Conservation (phyloP, 345 rosid genomes). For the Eucalyptus marginata region DNA sequence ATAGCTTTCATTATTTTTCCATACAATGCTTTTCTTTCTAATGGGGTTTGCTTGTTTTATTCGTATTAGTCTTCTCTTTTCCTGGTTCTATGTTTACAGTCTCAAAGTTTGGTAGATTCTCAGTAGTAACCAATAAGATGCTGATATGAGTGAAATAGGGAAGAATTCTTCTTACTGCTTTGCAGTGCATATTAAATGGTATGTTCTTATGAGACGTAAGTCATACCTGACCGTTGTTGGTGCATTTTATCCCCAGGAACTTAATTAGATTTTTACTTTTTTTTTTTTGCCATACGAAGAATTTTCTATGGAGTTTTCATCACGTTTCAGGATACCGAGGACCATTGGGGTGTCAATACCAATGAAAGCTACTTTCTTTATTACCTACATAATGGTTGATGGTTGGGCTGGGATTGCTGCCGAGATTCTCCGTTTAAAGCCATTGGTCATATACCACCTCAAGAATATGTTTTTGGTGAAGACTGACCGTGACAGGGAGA, state of each 20-base stretch:
- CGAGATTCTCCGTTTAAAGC: slow-evolving; percentile 87
- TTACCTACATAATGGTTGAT: slow-evolving; percentile 94
- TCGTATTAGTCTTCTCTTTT: background rate
- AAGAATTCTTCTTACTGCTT: background rate
- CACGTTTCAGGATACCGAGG: slow-evolving; percentile 66
- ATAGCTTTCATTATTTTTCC: background rate
- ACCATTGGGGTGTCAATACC: slow-evolving; percentile 97
- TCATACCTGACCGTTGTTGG: background rate
- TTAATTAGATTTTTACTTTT: background rate
- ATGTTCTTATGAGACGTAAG: background rate
- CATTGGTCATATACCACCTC: slow-evolving; percentile 72
- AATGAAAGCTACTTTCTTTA: slow-evolving; percentile 93
- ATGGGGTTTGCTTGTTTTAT: background rate
- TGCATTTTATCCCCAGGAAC: background rate
- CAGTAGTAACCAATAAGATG: background rate
- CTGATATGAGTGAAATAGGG: background rate
- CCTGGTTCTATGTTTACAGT: background rate
- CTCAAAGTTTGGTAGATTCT: background rate
- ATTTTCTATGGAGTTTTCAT: background rate
- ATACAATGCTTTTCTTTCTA: background rate
- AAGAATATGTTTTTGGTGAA: slow-evolving; percentile 91
- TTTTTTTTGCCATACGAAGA: background rate
- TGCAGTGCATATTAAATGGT: background rate
- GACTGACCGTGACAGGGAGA: slow-evolving; percentile 71
- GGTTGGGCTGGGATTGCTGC: slow-evolving; percentile 98